Conservation (phyloP, 23 red algal species). For the Agarophyton chilense region DNA sequence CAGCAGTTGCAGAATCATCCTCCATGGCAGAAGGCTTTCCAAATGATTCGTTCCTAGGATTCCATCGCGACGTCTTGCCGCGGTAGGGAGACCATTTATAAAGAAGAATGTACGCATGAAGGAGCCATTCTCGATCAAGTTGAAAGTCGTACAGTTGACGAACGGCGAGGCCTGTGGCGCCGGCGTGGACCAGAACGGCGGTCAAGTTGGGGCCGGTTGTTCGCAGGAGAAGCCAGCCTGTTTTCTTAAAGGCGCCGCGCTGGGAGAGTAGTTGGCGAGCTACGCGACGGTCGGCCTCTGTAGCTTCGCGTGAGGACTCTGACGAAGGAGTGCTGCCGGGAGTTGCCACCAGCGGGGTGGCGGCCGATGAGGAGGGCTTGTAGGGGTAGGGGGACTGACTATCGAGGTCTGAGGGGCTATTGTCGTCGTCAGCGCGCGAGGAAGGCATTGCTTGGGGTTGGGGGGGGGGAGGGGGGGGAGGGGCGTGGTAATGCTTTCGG, state of each 20-base stretch:
- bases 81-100: constrained; percentile 71
- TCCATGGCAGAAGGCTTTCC: neutral
- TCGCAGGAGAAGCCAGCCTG: constrained; percentile 52
- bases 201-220: constrained; percentile 29
- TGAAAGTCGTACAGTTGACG: constrained; percentile 54
- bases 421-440: constrained; percentile 26
- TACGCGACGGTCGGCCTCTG: neutral
- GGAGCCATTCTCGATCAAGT: constrained; percentile 1
- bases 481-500: neutral
- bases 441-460: neutral
- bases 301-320: constrained; percentile 2
- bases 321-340: neutral
- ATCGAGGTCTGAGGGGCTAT: constrained; percentile 9
- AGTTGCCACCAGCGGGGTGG: constrained; percentile 12
- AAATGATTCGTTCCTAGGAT: constrained; percentile 7
- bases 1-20: constrained; percentile 19
- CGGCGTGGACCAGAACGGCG: constrained; percentile 30
- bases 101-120: constrained; percentile 35
- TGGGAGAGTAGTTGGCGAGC: neutral
- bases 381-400: constrained; percentile 24
- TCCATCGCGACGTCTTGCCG: constrained; percentile 30
- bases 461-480: neutral
- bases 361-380: constrained; percentile 20
- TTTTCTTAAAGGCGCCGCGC: constrained; percentile 17
- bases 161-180: constrained; percentile 48